Evolutionary conservation across 23 red algal genomes (phyloP), one percentile per base, ranked within the genome.

Genomic region (Porphyridium purpureum): DNA sequence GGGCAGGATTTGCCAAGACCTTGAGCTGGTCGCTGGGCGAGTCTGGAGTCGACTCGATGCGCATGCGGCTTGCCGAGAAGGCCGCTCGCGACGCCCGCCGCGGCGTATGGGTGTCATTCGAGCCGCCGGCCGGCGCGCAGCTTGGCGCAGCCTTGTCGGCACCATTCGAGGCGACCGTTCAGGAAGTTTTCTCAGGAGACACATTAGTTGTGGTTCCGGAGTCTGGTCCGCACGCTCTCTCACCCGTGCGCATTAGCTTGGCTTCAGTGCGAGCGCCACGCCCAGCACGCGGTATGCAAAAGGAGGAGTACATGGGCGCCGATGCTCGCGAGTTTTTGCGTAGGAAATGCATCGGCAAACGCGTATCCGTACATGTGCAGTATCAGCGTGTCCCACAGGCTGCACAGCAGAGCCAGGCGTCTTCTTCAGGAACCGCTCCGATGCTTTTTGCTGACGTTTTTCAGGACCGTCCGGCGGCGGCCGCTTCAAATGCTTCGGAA

Each of bases 61-160:
- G n/a, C 29, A 62, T 88, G 14, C 50, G 60, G 14, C 59, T 62
- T 4, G 82, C 82, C 0, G 82, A 88, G 56, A 57, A 61, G 9
- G 57, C 57, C 2, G 82, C 82, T 6, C 59, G 65, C 49, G 69
- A 88, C 59, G 60, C 65, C 2, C 82, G 75, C 21, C 27, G 76
- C n/a, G 82, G 82, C 21, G 38, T 88, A 8, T 88, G 82, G 82
- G 72, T 77, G 48, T 67, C 57, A 20, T 88, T 68, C 26, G 61
- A 57, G 35, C 34, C 49, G 4, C 62, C 62, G 40, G 31, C 48
- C n/a, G n/a, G n/a, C n/a, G n/a, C n/a, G n/a, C n/a, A n/a, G n/a
- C n/a, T n/a, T n/a, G n/a, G n/a, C n/a, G n/a, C n/a, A n/a, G n/a
- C n/a, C n/a, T n/a, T n/a, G n/a, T n/a, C n/a, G n/a, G n/a, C n/a